Percentiles rank a stretch among this genome's conserved stretches.
Evolutionary conservation across 345 rosid species (phyloP).

Genomic region (Boechera stricta): DNA sequence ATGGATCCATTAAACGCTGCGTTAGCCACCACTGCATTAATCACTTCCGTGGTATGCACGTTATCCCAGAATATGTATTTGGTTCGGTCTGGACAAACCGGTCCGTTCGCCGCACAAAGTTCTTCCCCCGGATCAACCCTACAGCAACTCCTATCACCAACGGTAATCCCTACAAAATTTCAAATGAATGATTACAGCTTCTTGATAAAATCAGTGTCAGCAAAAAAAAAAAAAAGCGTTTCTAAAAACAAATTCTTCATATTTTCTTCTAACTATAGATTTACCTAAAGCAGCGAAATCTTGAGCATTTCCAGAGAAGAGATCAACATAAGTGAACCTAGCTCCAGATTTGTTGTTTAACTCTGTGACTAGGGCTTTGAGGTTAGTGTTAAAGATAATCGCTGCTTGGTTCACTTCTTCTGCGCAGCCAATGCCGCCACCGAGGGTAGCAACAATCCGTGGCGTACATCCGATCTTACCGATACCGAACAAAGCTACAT

Average conservation of each 20-base stretch:
- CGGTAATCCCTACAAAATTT: slow-evolving; percentile 41
- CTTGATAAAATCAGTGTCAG: background rate
- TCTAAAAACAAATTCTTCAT: background rate
- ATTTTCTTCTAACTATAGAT: background rate
- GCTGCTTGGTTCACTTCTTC: slow-evolving; percentile 45
- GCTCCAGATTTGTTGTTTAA: slow-evolving; percentile 23
- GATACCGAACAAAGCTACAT: slow-evolving; percentile 43
- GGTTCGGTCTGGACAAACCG: slow-evolving; percentile 50
- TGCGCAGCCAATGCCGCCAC: slow-evolving; percentile 40
- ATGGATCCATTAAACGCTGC: slow-evolving; percentile 25
- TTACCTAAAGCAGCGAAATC: slow-evolving; percentile 40
- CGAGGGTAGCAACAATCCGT: slow-evolving; percentile 14
- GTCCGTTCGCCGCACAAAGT: slow-evolving; percentile 41
- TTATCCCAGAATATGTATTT: slow-evolving; percentile 57
- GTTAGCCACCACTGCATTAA: slow-evolving; percentile 39
- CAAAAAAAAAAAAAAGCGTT: background rate
- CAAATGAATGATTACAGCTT: slow-evolving; percentile 1
- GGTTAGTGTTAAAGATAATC: slow-evolving; percentile 35
- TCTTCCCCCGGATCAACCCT: slow-evolving; percentile 33
- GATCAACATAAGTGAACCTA: slow-evolving; percentile 43
- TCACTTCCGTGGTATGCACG: slow-evolving; percentile 54
- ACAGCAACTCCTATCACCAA: slow-evolving; percentile 45
- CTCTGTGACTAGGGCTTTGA: slow-evolving; percentile 30
- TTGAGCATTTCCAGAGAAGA: slow-evolving; percentile 31
- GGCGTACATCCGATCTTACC: slow-evolving; percentile 49